Percentiles rank a stretch among this genome's conserved stretches.
Conservation (phyloP, 2,329 filamentous ascomycete species). For the Fusarium ramigenum region DNA sequence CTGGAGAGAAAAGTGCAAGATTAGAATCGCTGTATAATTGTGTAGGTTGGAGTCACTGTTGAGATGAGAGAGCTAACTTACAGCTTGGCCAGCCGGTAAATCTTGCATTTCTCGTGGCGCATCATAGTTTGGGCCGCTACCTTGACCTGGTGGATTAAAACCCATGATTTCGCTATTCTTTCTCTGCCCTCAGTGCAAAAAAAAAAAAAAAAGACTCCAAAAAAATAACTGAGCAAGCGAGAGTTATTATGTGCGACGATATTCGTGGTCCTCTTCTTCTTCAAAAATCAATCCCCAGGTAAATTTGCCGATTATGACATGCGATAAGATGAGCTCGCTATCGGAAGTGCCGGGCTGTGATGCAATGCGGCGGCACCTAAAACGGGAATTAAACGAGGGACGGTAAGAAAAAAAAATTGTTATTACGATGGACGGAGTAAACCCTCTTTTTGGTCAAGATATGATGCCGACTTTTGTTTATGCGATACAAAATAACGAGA, state of each 20-base stretch:
- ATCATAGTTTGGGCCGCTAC: constrained; percentile 27
- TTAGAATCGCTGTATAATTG: neutral
- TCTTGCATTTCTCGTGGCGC: constrained; percentile 36
- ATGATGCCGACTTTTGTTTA: neutral
- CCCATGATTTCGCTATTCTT: constrained; percentile 13
- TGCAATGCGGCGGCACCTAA: constrained; percentile 3
- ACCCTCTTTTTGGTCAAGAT: neutral
- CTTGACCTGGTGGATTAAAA: constrained; percentile 21
- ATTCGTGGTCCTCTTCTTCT: neutral
- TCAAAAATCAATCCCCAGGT: neutral
- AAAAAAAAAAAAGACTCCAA: neutral
- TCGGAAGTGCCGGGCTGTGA: constrained; percentile 32
- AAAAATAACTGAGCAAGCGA: neutral
- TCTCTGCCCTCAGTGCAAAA: neutral
- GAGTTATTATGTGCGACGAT: neutral
- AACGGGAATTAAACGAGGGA: constrained; percentile 29
- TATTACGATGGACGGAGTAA: constrained; percentile 1
- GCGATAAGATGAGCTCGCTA: constrained; percentile 9
- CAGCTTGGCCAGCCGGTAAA: constrained; percentile 35
- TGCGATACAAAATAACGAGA: constrained; percentile 16
- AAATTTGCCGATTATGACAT: constrained; percentile 9
- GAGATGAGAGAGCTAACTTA: constrained; percentile 15
- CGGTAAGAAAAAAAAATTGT: neutral
- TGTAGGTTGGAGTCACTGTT: neutral
- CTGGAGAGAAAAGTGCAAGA: neutral